A percentile compares a stretch with the other conserved stretches of the same genome.
phyloP scores from a whole-genome alignment of 2,329 filamentous ascomycete genomes.

The Coniochaeta sp. region DNA sequence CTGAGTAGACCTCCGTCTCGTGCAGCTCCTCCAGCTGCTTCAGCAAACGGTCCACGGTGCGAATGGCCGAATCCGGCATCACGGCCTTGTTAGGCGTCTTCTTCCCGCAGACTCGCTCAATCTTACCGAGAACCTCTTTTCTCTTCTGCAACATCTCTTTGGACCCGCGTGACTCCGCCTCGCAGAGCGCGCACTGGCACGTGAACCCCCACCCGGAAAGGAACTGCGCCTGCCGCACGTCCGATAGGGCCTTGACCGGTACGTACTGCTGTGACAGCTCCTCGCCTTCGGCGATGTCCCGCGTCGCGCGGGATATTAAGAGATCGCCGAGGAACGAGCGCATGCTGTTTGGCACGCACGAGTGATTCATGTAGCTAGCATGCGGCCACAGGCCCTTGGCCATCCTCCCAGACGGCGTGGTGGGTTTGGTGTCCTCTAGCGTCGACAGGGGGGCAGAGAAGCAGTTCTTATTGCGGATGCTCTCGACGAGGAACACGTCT shows the following conservation, averaged over 20 bases:
- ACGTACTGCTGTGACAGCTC: conserved; percentile 31
- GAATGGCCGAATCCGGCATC: conserved; percentile 22
- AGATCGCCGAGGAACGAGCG: conserved; percentile 22
- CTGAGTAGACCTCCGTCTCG: conserved; percentile 20
- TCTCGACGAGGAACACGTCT: conserved; percentile 30
- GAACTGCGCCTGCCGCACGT: conserved; percentile 19
- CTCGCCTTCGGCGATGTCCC: conserved; percentile 25
- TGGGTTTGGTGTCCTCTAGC: conserved; percentile 17
- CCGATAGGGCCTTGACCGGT: conserved; percentile 21
- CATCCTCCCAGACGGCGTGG: conserved; percentile 4
- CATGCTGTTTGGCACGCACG: conserved; percentile 21
- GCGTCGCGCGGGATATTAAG: conserved; percentile 24
- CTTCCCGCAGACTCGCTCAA: conserved; percentile 18
- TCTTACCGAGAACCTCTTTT: conserved; percentile 10
- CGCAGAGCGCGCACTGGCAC: conserved; percentile 30
- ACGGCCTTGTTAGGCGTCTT: conserved; percentile 11
- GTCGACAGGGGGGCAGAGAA: conserved; percentile 25
- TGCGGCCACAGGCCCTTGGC: conserved; percentile 22
- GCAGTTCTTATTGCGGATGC: conserved; percentile 32
- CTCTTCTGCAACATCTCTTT: conserved; percentile 12
- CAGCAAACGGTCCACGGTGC: conserved; percentile 21
- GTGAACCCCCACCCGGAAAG: conserved; percentile 28
- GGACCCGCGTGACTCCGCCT: conserved; percentile 17
- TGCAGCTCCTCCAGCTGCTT: conserved; percentile 23
- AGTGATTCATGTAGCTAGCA: conserved; percentile 20